A percentile compares a stretch with the other conserved stretches of the same genome.
phyloP scores from a whole-genome alignment of 805 yeast species.

The Blastobotrys mokoenaii region DNA sequence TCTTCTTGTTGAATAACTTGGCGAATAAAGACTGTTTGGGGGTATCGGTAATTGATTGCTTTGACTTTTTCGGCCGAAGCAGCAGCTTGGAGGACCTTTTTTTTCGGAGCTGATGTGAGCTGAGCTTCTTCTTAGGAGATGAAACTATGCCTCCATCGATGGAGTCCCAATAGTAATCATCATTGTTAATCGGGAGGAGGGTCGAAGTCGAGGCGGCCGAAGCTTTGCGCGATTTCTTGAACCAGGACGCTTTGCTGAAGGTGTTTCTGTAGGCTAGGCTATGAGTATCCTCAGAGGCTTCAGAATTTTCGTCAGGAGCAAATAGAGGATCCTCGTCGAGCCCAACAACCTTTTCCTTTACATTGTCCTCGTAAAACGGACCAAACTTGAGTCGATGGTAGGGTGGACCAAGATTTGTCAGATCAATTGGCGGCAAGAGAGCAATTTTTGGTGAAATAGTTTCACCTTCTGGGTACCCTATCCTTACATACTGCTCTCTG shows the following conservation, averaged over 20 bases:
- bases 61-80: too few relatives aligned
- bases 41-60: too few relatives aligned
- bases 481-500: too few relatives aligned
- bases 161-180: not conserved
- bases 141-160: too few relatives aligned
- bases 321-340: not conserved
- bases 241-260: conserved; percentile 1
- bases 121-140: too few relatives aligned
- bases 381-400: conserved; percentile 1
- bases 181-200: conserved; percentile 6
- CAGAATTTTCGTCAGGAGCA: not conserved
- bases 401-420: conserved; percentile 2
- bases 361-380: conserved; percentile 6
- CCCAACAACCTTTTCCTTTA: not conserved
- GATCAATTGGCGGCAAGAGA: conserved; percentile 5
- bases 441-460: not conserved
- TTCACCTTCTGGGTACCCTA: too few relatives aligned
- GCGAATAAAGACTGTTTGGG: not conserved
- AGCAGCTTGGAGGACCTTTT: too few relatives aligned
- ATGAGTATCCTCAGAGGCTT: not conserved
- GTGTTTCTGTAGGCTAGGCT: not conserved
- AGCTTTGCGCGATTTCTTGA: not conserved
- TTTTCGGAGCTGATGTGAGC: too few relatives aligned
- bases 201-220: conserved; percentile 9
- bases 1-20: not conserved